These are phyloP conservation scores for Debaryomyces nepalensis DNA, from an alignment of 1,139 yeast species.

Conservation along the genomic window DNA sequence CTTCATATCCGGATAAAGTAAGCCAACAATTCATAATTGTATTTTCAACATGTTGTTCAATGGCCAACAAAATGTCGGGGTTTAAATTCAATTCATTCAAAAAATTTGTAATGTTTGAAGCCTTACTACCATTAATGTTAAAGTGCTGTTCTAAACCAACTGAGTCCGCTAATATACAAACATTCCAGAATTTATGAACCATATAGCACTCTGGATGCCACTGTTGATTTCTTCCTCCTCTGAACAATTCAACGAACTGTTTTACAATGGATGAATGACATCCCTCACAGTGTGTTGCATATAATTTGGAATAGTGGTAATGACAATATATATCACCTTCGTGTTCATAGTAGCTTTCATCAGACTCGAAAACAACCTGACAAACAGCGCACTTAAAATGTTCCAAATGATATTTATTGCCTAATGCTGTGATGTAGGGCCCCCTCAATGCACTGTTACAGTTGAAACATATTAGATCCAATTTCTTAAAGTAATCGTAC, in stretches of 20 bases:
- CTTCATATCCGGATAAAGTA: conserved; percentile 86
- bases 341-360: conserved; percentile 92
- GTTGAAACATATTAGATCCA: conserved; percentile 79
- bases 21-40: conserved; percentile 86
- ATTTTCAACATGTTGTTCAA: conserved; percentile 69
- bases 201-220: conserved; percentile 99
- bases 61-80: conserved; percentile 55
- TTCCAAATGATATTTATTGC: conserved; percentile 90
- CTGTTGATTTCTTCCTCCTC: conserved; percentile 93
- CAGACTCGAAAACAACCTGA: conserved; percentile 83
- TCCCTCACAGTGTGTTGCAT: conserved; percentile 92
- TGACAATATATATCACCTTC: conserved; percentile 85
- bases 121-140: conserved; percentile 13
- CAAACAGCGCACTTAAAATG: conserved; percentile 94
- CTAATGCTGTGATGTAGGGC: conserved; percentile 91
- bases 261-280: conserved; percentile 90
- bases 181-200: conserved; percentile 97
- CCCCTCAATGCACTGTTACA: conserved; percentile 90
- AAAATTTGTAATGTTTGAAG: conserved; percentile 10
- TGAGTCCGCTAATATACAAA: conserved; percentile 67
- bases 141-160: conserved; percentile 55
- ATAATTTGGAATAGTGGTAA: conserved; percentile 81
- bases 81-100: conserved; percentile 27
- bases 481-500: conserved; percentile 84
- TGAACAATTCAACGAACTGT: conserved; percentile 88